A percentile compares a stretch with the other conserved stretches of the same genome.
These are phyloP conservation scores for Hygrocybe coccinea DNA, from an alignment of 768 basidiomycete genomes.

Conservation along the genomic window DNA sequence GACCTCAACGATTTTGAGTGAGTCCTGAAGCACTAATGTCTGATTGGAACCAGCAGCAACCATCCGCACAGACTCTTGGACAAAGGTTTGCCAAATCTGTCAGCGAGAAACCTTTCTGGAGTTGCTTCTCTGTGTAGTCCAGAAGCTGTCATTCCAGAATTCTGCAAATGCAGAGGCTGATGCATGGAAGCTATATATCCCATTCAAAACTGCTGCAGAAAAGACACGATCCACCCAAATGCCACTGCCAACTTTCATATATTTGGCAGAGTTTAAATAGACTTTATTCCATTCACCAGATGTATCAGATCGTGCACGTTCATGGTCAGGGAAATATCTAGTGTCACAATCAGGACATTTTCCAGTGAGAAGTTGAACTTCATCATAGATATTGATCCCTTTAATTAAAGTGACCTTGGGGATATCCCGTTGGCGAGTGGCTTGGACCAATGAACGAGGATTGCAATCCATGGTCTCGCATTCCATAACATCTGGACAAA, in stretches of 20 bases:
- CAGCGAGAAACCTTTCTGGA: constrained; percentile 1
- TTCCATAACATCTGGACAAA: too few relatives aligned
- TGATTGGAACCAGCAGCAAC: constrained; percentile 9
- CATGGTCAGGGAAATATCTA: constrained; percentile 20
- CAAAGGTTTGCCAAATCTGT: constrained; percentile 20
- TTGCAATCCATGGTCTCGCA: too few relatives aligned
- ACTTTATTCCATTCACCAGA: not conserved
- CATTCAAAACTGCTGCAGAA: constrained; percentile 12
- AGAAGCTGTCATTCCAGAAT: constrained; percentile 14
- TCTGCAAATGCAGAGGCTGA: constrained; percentile 13
- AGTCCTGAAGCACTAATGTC: constrained; percentile 2
- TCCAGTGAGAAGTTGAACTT: constrained; percentile 13
- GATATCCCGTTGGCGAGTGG: too few relatives aligned
- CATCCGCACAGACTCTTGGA: constrained; percentile 17
- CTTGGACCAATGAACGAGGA: too few relatives aligned
- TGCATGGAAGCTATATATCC: constrained; percentile 18
- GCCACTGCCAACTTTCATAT: constrained; percentile 10
- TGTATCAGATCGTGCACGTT: constrained; percentile 1
- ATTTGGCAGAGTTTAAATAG: constrained; percentile 12
- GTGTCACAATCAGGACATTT: constrained; percentile 14
- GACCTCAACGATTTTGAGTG: constrained; percentile 7
- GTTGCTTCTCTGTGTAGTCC: not conserved
- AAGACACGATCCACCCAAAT: constrained; percentile 16
- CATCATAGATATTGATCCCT: not conserved
- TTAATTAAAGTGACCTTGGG: too few relatives aligned